Base-by-base conservation (phyloP, 2,329 filamentous ascomycete genomes). In the Aurifilum marmelostoma region DNA sequence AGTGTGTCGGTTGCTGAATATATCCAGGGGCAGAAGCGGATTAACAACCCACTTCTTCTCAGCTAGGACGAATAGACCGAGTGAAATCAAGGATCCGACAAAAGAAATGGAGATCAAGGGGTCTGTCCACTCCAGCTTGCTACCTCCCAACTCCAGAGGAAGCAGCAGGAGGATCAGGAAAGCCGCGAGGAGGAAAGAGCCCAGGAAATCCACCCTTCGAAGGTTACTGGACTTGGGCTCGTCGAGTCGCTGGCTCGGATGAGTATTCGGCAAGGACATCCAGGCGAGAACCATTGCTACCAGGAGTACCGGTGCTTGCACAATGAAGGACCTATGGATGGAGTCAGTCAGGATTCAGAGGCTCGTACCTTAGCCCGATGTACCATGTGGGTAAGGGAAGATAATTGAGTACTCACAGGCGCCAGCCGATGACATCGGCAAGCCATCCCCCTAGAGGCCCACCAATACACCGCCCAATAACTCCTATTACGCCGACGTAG, bases 401-500 rank as follows among this genome's bases (percentile, higher is more conserved):
- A 58, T 2, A 14, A 34, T 24, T 21, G 39, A 50, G 16, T 29
- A 75, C 79, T 71, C 72, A 87, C 88, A 88, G 90, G 76, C 89
- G 80, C 89, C 89, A 92, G 21, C 89, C 89, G 16, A 91, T 82
- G 0, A 84, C 83, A 71, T 91, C 87, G 1, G 88, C 85, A 1
- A 91, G 76, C 74, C 82, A 86, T 2, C 89, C 89, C 1, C 89
- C 89, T 0, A 90, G 68, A 3, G 85, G 85, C 0, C 84, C 85
- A 1, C 85, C 85, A 0, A 87, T 73, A 59, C 83, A 85, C 47
- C 85, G 79, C 2, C 84, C 85, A 2, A 81, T 79, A 0, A 85
- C 87, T 14, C 83, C 81, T 14, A 83, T 81, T 0, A 87, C 79
- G 58, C 87, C 87, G 67, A 86, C 79, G 69, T 85, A 86, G 14